Evolutionary conservation across 2,329 filamentous ascomycete species (phyloP).

Genomic region (Cladophialophora immunda): DNA sequence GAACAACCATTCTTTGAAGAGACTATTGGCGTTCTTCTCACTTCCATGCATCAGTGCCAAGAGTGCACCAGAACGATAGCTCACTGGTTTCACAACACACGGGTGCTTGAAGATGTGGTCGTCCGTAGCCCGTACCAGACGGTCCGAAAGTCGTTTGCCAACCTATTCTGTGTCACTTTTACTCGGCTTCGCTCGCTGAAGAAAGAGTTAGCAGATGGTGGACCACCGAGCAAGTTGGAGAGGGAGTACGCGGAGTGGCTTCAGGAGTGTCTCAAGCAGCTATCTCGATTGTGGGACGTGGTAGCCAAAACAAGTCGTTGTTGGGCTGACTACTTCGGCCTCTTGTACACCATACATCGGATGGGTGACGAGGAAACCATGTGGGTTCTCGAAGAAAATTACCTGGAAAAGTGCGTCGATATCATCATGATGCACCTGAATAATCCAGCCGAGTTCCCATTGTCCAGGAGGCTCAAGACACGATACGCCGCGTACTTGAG

Average conservation of each 20-base stretch:
- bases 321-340: conserved; percentile 80
- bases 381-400: conserved; percentile 68
- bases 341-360: conserved; percentile 72
- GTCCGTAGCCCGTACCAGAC: conserved; percentile 33
- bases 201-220: conserved; percentile 1
- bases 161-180: conserved; percentile 31
- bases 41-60: conserved; percentile 47
- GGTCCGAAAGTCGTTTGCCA: conserved; percentile 35
- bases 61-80: conserved; percentile 36
- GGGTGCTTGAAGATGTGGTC: conserved; percentile 35
- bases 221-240: conserved; percentile 9
- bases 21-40: conserved; percentile 67
- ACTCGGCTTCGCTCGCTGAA: conserved; percentile 27
- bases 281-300: conserved; percentile 33
- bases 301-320: conserved; percentile 55
- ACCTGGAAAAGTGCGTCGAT: conserved; percentile 66
- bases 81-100: conserved; percentile 30
- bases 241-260: conserved; percentile 27
- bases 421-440: conserved; percentile 62
- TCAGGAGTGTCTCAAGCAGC: conserved; percentile 20
- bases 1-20: conserved; percentile 70
- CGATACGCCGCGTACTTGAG: conserved; percentile 57
- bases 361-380: conserved; percentile 68
- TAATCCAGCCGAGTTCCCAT: conserved; percentile 27
- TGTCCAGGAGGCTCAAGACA: conserved; percentile 26